phyloP scores from a whole-genome alignment of 148 eudicot species.

The Nyssa sinensis region DNA sequence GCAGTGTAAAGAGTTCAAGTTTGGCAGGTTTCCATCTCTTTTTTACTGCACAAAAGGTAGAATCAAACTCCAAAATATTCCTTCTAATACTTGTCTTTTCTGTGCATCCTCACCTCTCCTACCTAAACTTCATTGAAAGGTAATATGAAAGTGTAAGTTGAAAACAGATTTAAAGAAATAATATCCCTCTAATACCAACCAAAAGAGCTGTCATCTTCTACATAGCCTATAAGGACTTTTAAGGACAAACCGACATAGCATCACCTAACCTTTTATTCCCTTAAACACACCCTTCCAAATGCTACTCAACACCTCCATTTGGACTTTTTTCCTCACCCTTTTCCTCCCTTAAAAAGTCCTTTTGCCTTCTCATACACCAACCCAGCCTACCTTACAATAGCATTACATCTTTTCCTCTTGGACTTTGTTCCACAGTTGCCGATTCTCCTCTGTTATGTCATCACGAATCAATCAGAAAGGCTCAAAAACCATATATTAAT shows the following conservation, averaged over 20 bases:
- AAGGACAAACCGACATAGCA: background rate
- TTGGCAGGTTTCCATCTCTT: no score
- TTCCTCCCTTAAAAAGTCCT: conserved; percentile 3
- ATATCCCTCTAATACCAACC: background rate
- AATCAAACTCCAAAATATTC: background rate
- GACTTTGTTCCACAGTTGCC: conserved; percentile 10
- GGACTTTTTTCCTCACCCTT: conserved; percentile 3
- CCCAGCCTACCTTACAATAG: conserved; percentile 1
- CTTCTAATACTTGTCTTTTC: background rate
- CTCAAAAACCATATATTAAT: background rate
- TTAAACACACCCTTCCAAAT: conserved; percentile 19
- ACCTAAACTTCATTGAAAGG: background rate
- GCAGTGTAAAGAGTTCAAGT: background rate
- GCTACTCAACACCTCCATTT: conserved; percentile 8
- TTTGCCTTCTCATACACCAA: conserved; percentile 16
- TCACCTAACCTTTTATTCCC: conserved; percentile 15
- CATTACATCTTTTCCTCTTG: conserved; percentile 19
- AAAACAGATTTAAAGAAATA: background rate
- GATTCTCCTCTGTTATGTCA: conserved; percentile 10
- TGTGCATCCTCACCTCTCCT: background rate
- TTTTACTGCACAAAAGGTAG: no score
- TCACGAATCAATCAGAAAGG: conserved; percentile 9
- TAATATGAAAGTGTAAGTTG: background rate
- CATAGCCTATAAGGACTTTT: background rate
- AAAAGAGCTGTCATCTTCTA: conserved; percentile 6